A percentile compares a stretch with the other conserved stretches of the same genome.
Evolutionary conservation across 352 stramenopile species (phyloP).

Genomic region (Aphanomyces astaci): DNA sequence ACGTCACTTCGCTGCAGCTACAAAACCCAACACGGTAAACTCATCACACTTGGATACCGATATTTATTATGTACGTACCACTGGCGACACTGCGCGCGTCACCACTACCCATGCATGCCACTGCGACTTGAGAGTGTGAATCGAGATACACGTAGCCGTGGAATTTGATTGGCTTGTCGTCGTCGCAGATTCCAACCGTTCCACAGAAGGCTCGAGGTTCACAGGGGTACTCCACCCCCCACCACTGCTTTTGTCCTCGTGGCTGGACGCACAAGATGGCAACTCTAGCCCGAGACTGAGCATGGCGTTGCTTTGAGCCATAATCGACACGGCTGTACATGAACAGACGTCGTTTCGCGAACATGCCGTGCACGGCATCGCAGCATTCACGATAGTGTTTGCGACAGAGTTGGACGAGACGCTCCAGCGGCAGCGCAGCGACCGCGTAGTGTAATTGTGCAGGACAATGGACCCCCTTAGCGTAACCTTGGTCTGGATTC

Average conservation of each 20-base stretch:
- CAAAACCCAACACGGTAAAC: not conserved
- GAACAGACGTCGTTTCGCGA: not conserved
- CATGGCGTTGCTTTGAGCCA: not conserved
- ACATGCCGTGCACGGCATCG: not conserved
- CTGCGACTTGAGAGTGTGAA: not conserved
- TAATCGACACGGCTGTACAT: not conserved
- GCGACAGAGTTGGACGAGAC: not conserved
- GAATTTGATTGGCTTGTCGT: not conserved
- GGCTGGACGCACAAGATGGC: too few relatives aligned
- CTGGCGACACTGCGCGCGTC: not conserved
- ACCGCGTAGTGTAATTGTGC: constrained; percentile 38
- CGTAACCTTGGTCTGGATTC: constrained; percentile 48
- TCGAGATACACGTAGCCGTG: not conserved
- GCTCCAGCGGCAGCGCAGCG: constrained; percentile 22
- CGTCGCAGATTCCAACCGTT: not conserved
- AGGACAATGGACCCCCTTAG: constrained; percentile 42
- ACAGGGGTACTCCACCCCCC: not conserved
- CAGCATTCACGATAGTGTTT: not conserved
- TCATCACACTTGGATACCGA: too few relatives aligned
- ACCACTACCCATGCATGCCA: not conserved
- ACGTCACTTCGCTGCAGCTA: not conserved
- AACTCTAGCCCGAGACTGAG: not conserved
- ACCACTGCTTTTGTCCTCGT: too few relatives aligned
- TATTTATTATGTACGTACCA: not conserved
- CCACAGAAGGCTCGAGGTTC: not conserved